Base-by-base conservation (phyloP, 176 grass and related monocot genomes). In the Avena insularis region DNA sequence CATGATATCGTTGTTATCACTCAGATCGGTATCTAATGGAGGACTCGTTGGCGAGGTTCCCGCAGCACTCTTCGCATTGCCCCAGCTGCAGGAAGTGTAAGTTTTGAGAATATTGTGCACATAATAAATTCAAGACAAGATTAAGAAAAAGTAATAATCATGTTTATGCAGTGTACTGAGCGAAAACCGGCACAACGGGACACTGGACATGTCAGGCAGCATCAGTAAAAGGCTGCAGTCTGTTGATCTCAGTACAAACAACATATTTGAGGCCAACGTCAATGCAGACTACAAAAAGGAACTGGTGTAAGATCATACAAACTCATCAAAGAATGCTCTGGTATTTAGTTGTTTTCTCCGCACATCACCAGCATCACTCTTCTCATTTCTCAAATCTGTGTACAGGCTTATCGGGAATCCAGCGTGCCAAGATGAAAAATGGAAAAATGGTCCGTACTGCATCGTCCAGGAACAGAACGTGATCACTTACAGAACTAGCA, bases 41-140 rank as follows among this genome's bases (percentile, higher is more conserved):
- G 6, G 4, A 20, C 90, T 98, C 86, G 57, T 12, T 33, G 95
- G 93, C 23, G 11, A 43, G 57, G 59, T 98, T 54, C 90, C 95
- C 27, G 15, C 4, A 58, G 51, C 13, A 10, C 85, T 98, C 40
- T 98, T 98, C 33, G 75, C 64, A 36, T 81, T 90, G 27, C 72
- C 95, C 73, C 72, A 79, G 45, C 86, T 98, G 83, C 90, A 95
- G 80, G 90, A 98, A 98, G 93, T 98, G 95, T 98, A 92, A 92
- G 89, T 79, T 79, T 84, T 19, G 80, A 58, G 17, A 25, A 81
- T 82, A 47, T 47, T 57, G 50, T 36, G 56, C 17, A 14, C 29
- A 50, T 3, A 55, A 80, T 48, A 88, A 31, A 68, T 49, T 45
- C 21, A 75, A 11, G 36, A 43, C 40, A 77, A 5, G 12, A 16